Evolutionary conservation across 139 green algal genomes (phyloP).

Genomic region (Tetradesmus lagerheimii): DNA sequence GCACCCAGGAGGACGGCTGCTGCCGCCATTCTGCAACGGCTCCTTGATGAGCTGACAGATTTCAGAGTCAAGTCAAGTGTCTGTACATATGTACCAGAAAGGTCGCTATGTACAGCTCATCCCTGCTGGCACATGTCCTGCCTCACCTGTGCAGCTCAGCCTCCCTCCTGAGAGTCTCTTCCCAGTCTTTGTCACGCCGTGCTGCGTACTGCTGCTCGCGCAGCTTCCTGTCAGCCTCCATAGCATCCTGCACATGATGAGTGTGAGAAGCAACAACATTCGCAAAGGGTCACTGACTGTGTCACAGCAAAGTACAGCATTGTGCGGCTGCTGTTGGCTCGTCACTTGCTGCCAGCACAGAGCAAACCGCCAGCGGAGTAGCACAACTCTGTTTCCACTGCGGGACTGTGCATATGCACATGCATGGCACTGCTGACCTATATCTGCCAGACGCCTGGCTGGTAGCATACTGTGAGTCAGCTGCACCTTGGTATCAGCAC

Average conservation of each 20-base stretch:
- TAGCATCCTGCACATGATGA: slow-evolving; percentile 63
- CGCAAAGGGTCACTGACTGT: too few relatives aligned
- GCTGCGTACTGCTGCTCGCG: slow-evolving; percentile 76
- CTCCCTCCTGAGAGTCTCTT: slow-evolving; percentile 67
- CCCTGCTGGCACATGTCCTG: not conserved
- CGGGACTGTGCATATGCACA: too few relatives aligned
- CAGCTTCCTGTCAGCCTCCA: slow-evolving; percentile 72
- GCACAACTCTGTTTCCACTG: not conserved
- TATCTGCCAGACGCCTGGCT: too few relatives aligned
- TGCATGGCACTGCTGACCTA: too few relatives aligned
- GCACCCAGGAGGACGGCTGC: too few relatives aligned
- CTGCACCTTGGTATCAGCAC: not conserved
- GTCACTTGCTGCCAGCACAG: too few relatives aligned
- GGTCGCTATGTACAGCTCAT: too few relatives aligned
- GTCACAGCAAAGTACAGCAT: not conserved
- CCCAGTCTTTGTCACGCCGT: slow-evolving; percentile 68
- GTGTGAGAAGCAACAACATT: not conserved
- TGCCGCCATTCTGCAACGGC: too few relatives aligned
- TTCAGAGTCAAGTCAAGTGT: too few relatives aligned
- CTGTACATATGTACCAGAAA: too few relatives aligned
- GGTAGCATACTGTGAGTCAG: not conserved
- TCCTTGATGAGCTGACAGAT: too few relatives aligned
- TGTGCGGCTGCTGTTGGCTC: not conserved
- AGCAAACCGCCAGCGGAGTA: not conserved
- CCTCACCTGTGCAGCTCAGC: slow-evolving; percentile 62